Conservation (phyloP, 352 stramenopile genomes). For the Phytophthora sp. region DNA sequence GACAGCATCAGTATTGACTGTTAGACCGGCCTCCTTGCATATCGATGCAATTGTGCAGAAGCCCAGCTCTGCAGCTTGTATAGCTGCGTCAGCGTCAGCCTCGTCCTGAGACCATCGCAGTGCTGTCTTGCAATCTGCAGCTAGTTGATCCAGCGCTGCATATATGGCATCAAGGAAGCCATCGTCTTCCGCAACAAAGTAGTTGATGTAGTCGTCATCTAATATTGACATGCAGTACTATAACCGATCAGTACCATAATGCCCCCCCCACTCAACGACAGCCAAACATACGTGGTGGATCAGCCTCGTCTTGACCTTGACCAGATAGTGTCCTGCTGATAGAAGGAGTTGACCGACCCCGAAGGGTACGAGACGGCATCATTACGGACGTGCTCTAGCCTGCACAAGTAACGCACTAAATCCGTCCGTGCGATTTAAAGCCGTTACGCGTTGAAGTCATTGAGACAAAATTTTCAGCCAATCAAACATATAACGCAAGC, state of each 20-base stretch:
- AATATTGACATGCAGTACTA: neutral
- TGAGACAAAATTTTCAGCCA: conserved; percentile 21
- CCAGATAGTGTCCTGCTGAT: neutral
- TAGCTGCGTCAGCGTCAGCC: conserved; percentile 16
- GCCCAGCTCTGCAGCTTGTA: conserved; percentile 24
- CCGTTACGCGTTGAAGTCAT: conserved; percentile 36
- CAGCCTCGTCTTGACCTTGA: neutral
- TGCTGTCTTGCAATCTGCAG: conserved; percentile 19
- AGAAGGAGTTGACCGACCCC: neutral
- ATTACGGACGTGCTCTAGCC: conserved; percentile 8
- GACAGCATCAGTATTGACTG: neutral
- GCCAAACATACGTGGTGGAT: conserved; percentile 2
- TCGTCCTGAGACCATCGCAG: conserved; percentile 31
- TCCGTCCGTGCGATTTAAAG: conserved; percentile 15
- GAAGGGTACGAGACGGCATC: conserved; percentile 10
- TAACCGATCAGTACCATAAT: neutral
- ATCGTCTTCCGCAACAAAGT: conserved; percentile 47
- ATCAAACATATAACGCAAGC: neutral
- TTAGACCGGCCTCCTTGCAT: conserved; percentile 35
- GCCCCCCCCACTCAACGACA: neutral
- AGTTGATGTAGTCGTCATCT: conserved; percentile 17
- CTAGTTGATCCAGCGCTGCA: conserved; percentile 30
- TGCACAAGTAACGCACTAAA: neutral
- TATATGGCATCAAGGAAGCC: conserved; percentile 36
- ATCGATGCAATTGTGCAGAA: conserved; percentile 26